Conservation (phyloP, 257 asterid genomes). For the Anisodus acutangulus region DNA sequence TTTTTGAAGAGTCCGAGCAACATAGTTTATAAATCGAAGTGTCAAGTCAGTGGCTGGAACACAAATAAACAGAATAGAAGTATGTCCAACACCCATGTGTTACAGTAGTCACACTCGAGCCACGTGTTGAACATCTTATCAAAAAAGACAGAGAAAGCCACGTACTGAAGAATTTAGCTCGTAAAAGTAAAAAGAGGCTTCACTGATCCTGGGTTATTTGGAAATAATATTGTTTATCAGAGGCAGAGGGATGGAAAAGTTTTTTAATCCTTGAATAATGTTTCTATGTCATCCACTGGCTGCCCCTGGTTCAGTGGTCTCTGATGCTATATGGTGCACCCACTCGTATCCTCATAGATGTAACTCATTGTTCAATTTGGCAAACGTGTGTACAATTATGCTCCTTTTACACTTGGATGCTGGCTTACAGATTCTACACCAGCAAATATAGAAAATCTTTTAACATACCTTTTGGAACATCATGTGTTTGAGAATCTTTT, state of each 20-base stretch:
- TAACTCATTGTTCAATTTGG: constrained; percentile 9
- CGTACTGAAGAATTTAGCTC: constrained; percentile 12
- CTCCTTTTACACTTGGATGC: constrained; percentile 6
- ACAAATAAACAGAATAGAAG: background rate
- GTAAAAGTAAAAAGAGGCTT: background rate
- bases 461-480: background rate
- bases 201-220: background rate
- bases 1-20: no score
- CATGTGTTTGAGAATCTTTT: background rate
- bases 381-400: background rate
- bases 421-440: constrained; percentile 13
- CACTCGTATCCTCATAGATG: background rate
- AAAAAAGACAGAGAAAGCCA: background rate
- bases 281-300: background rate
- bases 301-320: background rate
- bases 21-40: background rate
- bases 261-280: background rate
- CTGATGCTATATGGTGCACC: constrained; percentile 9
- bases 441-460: background rate
- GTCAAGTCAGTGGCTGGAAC: background rate
- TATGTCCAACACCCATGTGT: background rate
- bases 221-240: background rate
- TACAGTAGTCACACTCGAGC: constrained; percentile 14
- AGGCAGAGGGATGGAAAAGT: background rate
- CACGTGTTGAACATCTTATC: background rate